Conservation (phyloP, 1,139 yeast genomes). For the Blastobotrys capitulatus region DNA sequence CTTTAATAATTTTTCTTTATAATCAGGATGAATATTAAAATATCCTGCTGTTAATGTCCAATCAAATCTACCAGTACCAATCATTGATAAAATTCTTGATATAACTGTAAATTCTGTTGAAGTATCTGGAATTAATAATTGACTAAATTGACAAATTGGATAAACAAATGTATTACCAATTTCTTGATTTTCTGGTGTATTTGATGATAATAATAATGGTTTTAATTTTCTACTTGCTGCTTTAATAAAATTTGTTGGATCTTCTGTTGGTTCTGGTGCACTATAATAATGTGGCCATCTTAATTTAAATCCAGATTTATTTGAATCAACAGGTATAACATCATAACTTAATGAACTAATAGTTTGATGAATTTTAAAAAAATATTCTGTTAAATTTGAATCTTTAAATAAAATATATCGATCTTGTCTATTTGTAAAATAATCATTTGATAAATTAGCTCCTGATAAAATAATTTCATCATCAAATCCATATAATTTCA, state of each 20-base stretch:
- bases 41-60: constrained; percentile 98
- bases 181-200: constrained; percentile 4
- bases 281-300: constrained; percentile 62
- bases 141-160: constrained; percentile 89
- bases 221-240: constrained; percentile 54
- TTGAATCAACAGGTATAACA: constrained; percentile 34
- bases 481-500: constrained; percentile 95
- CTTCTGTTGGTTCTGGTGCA: constrained; percentile 59
- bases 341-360: constrained; percentile 67
- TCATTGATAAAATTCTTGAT: constrained; percentile 52
- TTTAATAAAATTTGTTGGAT: constrained; percentile 50
- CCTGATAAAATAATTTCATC: constrained; percentile 85
- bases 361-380: constrained; percentile 60
- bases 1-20: constrained; percentile 53
- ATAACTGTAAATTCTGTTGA: constrained; percentile 81
- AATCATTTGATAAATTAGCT: constrained; percentile 85
- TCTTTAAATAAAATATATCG: constrained; percentile 73
- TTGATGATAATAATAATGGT: constrained; percentile 42
- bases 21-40: constrained; percentile 82
- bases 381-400: constrained; percentile 59
- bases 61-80: constrained; percentile 49
- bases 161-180: constrained; percentile 59
- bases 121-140: constrained; percentile 55
- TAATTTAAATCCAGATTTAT: constrained; percentile 44
- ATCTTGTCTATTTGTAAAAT: constrained; percentile 95